Percentiles rank a stretch among this genome's conserved stretches.
phyloP scores from a whole-genome alignment of 1,139 yeast genomes.

The Scheffersomyces illinoinensis region DNA sequence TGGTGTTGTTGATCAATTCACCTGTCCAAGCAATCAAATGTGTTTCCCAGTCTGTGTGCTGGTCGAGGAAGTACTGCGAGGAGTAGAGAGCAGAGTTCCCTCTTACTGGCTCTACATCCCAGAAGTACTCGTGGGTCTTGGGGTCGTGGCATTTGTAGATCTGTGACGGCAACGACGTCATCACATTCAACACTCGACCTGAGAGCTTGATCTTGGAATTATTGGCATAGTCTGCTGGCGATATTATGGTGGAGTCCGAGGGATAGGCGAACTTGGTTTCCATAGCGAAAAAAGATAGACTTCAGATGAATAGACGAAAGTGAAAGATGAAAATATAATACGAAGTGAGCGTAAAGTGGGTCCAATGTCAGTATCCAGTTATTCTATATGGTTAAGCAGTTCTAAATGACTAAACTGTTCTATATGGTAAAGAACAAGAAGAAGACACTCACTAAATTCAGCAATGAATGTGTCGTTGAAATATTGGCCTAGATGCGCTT shows the following conservation, averaged over 20 bases:
- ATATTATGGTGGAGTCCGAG: conserved; percentile 22
- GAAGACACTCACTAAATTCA: conserved; percentile 10
- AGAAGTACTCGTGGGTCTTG: conserved; percentile 27
- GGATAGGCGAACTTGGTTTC: conserved; percentile 20
- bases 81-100: conserved; percentile 88
- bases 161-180: conserved; percentile 68
- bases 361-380: background rate
- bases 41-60: conserved; percentile 80
- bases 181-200: conserved; percentile 69
- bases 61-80: conserved; percentile 63
- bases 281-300: background rate
- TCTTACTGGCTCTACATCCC: conserved; percentile 65
- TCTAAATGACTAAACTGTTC: background rate
- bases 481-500: background rate
- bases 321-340: background rate
- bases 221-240: conserved; percentile 33
- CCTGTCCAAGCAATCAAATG: conserved; percentile 96
- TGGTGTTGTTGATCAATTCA: conserved; percentile 54
- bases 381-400: background rate
- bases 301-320: background rate
- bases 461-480: conserved; percentile 3
- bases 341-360: background rate
- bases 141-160: conserved; percentile 41
- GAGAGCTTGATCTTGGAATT: conserved; percentile 38
- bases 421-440: conserved; percentile 1